Evolutionary conservation across 176 grass and related monocot genomes (phyloP), one percentile per base, ranked within the genome.

Genomic region (Zizania latifolia): DNA sequence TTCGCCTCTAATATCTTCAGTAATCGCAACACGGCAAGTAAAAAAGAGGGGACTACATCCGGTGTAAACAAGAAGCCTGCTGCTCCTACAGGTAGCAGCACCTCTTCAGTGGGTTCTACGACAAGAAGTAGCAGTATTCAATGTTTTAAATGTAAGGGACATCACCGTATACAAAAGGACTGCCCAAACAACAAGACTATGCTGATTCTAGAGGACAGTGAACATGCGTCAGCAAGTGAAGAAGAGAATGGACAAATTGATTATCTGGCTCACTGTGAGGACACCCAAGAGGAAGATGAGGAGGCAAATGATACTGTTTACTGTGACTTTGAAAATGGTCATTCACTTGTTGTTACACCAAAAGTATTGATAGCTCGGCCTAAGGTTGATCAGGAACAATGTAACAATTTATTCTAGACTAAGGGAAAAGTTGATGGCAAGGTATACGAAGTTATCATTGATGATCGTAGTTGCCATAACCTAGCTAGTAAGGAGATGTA

Each of bases 211-310:
- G 21, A 55, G 2, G 16, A 55, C 3, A 2, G 51, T 0, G 51
- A 55, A 1, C 23, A 55, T 10, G 8, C 22, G 2, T 55, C 51
- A 0, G 10, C 51, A 3, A 19, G 16, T n/a, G 46, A 50, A 50
- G 46, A 33, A 3, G 5, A n/a, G 46, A 50, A 1, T 33, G 17
- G 10, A 8, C 21, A 3, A 10, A 2, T 55, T 21, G 6, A 1
- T 9, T 0, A 21, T 22, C 2, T 8, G 6, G 48, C 1, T 0
- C 2, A 5, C 1, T 51, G 8, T 21, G 19, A 2, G 0, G 19
- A 48, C 6, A 1, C 19, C 2, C 6, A 22, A 6, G 2, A n/a
- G n/a, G n/a, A 0, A 1, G 9, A 46, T 0, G 43, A 46, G 3
- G 43, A 17, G 13, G 3, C 4, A 0, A n/a, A n/a, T n/a, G 15